Conservation (phyloP, 1,139 yeast genomes). For the Nakaseomyces glabratus region DNA sequence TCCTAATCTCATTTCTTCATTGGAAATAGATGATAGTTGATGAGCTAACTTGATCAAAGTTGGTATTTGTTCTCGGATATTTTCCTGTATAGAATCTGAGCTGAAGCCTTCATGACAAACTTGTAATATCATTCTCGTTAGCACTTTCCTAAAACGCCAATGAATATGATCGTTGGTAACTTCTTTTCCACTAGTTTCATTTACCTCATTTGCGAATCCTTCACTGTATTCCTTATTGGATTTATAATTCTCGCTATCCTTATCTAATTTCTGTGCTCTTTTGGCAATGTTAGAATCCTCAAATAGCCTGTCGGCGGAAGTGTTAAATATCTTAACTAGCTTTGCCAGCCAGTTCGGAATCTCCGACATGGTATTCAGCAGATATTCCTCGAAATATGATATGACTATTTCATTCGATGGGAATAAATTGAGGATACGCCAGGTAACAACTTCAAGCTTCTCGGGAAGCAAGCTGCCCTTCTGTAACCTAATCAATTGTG, state of each 20-base stretch:
- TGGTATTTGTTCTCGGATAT: slow-evolving; percentile 38
- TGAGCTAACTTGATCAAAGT: slow-evolving; percentile 78
- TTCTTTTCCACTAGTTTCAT: background rate
- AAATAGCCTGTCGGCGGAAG: slow-evolving; percentile 31
- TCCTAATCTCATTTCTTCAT: slow-evolving; percentile 48
- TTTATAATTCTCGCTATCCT: background rate
- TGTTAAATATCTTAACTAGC: slow-evolving; percentile 32
- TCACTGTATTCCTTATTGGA: no score
- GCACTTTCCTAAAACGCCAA: background rate
- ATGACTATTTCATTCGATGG: slow-evolving; percentile 27
- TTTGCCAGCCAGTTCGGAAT: slow-evolving; percentile 34
- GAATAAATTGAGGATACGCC: slow-evolving; percentile 37
- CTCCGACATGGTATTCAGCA: slow-evolving; percentile 27
- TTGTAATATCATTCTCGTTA: background rate
- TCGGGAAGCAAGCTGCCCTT: slow-evolving; percentile 27
- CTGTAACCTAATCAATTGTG: slow-evolving; percentile 34
- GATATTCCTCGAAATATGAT: slow-evolving; percentile 29
- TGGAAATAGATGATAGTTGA: slow-evolving; percentile 69
- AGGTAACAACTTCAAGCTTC: slow-evolving; percentile 33
- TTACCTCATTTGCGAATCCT: background rate
- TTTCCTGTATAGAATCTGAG: slow-evolving; percentile 10
- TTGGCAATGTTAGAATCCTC: slow-evolving; percentile 20
- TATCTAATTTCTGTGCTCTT: background rate
- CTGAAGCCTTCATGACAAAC: slow-evolving; percentile 16
- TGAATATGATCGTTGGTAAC: slow-evolving; percentile 1